These are phyloP conservation scores for Cylindrotheca closterium DNA, from an alignment of 108 stramenopile genomes.

Conservation along the genomic window DNA sequence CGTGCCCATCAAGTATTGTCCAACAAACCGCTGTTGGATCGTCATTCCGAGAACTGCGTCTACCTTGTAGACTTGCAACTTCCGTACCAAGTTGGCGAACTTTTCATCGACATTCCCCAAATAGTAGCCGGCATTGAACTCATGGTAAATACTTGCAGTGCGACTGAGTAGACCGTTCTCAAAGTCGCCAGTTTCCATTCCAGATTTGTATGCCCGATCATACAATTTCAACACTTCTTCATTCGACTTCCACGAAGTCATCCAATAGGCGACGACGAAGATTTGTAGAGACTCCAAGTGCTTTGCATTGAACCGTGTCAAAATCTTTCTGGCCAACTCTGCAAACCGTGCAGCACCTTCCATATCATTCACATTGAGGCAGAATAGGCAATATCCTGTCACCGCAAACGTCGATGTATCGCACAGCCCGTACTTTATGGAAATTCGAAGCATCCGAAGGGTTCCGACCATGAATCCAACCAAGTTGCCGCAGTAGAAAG, in stretches of 20 bases:
- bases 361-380: constrained; percentile 5
- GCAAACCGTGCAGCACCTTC: constrained; percentile 9
- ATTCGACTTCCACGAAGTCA: neutral
- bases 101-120: neutral
- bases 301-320: neutral
- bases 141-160: neutral
- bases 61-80: constrained; percentile 10
- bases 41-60: constrained; percentile 5
- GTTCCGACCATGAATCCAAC: neutral
- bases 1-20: constrained; percentile 1
- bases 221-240: constrained; percentile 5
- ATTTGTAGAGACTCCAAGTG: neutral
- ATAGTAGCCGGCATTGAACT: neutral
- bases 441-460: constrained; percentile 2
- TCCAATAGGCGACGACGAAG: constrained; percentile 7
- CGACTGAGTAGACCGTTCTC: constrained; percentile 7
- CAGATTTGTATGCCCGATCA: constrained; percentile 2
- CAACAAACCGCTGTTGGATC: constrained; percentile 2
- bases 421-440: constrained; percentile 8
- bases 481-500: neutral
- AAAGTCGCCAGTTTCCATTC: constrained; percentile 21
- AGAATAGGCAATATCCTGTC: constrained; percentile 8
- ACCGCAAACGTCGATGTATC: neutral
- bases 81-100: neutral
- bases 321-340: neutral